phyloP scores from a whole-genome alignment of 352 stramenopile genomes.

The Phytophthora constricta region DNA sequence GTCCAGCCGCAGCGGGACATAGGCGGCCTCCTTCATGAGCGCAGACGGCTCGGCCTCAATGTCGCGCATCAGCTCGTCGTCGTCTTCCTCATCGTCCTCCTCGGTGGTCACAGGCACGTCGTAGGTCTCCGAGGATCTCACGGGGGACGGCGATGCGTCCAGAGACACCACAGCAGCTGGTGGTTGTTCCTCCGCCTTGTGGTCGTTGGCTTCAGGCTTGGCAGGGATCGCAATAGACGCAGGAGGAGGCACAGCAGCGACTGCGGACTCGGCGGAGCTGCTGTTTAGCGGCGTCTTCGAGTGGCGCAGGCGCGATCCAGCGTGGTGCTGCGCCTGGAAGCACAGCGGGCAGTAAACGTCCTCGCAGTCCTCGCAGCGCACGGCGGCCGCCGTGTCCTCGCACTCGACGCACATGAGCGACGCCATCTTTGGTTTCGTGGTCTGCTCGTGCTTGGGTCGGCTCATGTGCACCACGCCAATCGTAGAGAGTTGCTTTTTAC shows the following conservation, averaged over 20 bases:
- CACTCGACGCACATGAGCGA: slow-evolving; percentile 81
- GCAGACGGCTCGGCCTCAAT: slow-evolving; percentile 35
- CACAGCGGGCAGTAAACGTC: slow-evolving; percentile 85
- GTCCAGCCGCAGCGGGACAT: slow-evolving; percentile 74
- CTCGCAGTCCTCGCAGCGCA: slow-evolving; percentile 69
- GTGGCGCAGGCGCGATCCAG: slow-evolving; percentile 61
- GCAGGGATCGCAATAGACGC: background rate
- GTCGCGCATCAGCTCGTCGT: slow-evolving; percentile 44
- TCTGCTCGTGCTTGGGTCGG: too few species aligned
- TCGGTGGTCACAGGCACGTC: slow-evolving; percentile 40
- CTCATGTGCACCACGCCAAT: too few species aligned
- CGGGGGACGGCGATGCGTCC: slow-evolving; percentile 11
- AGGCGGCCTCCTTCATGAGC: slow-evolving; percentile 49
- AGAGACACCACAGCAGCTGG: background rate
- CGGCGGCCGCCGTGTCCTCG: slow-evolving; percentile 77
- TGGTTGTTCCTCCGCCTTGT: background rate
- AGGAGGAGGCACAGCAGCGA: slow-evolving; percentile 1
- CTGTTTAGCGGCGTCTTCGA: slow-evolving; percentile 34
- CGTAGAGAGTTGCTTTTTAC: too few species aligned
- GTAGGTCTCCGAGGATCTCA: slow-evolving; percentile 6
- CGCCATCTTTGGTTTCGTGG: slow-evolving; percentile 27
- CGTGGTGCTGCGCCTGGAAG: slow-evolving; percentile 75
- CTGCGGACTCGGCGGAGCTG: background rate
- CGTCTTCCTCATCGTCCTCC: slow-evolving; percentile 18
- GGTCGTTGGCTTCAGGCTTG: slow-evolving; percentile 6